These are phyloP conservation scores for Panus rudis DNA, from an alignment of 768 basidiomycete species.

Conservation along the genomic window DNA sequence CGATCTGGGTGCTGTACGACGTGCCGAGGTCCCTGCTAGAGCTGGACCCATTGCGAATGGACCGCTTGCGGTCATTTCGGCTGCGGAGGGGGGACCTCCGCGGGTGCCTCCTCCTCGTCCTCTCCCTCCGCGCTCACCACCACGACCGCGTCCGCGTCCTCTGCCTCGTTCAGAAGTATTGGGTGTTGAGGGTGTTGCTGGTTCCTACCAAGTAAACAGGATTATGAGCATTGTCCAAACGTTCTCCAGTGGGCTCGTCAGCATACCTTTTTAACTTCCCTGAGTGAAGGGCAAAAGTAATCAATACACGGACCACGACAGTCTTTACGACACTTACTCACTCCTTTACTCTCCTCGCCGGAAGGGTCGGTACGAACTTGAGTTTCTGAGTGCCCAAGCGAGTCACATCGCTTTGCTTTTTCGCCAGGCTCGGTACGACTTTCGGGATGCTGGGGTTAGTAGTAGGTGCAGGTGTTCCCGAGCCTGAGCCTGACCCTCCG, in stretches of 20 bases:
- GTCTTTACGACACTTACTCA: conserved; percentile 33
- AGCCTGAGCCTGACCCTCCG: conserved; percentile 5
- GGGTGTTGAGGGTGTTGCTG: conserved; percentile 9
- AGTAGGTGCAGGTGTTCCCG: conserved; percentile 1
- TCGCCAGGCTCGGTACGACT: conserved; percentile 72
- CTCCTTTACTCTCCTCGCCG: conserved; percentile 74
- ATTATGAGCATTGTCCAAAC: not conserved
- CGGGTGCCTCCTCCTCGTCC: conserved; percentile 45
- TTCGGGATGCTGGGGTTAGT: conserved; percentile 33
- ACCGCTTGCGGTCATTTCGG: conserved; percentile 80
- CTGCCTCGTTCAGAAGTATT: conserved; percentile 37
- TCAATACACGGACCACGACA: conserved; percentile 11
- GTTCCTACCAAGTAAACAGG: conserved; percentile 9
- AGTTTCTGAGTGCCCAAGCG: conserved; percentile 69
- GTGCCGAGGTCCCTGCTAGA: conserved; percentile 50
- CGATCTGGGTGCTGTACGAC: conserved; percentile 46
- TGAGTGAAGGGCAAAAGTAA: conserved; percentile 16
- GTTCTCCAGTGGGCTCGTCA: conserved; percentile 1
- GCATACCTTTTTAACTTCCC: conserved; percentile 61
- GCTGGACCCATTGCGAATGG: conserved; percentile 85
- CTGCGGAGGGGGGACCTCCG: conserved; percentile 39
- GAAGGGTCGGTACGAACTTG: conserved; percentile 75
- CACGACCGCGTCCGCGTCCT: conserved; percentile 38
- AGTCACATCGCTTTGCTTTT: conserved; percentile 62
- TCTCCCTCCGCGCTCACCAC: conserved; percentile 18